Conservation (phyloP, 2,329 filamentous ascomycete genomes). For the Venturia oleaginea region DNA sequence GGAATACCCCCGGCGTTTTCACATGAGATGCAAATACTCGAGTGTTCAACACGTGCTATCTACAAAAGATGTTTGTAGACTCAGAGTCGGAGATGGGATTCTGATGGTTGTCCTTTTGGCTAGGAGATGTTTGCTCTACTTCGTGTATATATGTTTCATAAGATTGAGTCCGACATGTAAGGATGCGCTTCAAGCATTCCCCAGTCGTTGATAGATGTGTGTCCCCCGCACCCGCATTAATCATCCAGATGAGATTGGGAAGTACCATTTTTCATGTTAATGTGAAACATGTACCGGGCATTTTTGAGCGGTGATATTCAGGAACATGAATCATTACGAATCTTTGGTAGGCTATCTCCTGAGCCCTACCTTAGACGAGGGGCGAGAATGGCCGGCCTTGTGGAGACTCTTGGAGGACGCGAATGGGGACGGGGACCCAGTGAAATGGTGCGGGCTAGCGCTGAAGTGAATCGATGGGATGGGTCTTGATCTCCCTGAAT, state of each 20-base stretch:
- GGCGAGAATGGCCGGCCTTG: not conserved
- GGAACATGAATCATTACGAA: not conserved
- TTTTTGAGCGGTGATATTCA: not conserved
- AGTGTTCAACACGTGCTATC: not conserved
- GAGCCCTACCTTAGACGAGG: not conserved
- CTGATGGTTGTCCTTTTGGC: not conserved
- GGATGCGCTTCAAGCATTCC: constrained; percentile 1
- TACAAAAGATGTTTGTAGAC: constrained; percentile 1
- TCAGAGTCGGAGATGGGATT: not conserved
- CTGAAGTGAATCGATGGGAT: not conserved
- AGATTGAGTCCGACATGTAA: not conserved
- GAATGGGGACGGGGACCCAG: not conserved
- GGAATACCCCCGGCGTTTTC: not conserved
- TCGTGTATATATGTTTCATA: not conserved
- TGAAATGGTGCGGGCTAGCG: not conserved
- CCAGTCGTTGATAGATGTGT: not conserved
- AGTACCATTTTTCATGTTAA: not conserved
- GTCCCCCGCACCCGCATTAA: not conserved
- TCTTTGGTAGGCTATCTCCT: not conserved
- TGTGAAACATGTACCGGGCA: not conserved
- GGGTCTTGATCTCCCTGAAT: not conserved
- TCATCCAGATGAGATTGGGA: not conserved
- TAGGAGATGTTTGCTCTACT: not conserved
- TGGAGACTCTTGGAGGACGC: not conserved
- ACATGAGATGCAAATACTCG: not conserved